These are phyloP conservation scores for Yarrowia phangngaensis DNA, from an alignment of 805 yeast genomes.

Conservation along the genomic window DNA sequence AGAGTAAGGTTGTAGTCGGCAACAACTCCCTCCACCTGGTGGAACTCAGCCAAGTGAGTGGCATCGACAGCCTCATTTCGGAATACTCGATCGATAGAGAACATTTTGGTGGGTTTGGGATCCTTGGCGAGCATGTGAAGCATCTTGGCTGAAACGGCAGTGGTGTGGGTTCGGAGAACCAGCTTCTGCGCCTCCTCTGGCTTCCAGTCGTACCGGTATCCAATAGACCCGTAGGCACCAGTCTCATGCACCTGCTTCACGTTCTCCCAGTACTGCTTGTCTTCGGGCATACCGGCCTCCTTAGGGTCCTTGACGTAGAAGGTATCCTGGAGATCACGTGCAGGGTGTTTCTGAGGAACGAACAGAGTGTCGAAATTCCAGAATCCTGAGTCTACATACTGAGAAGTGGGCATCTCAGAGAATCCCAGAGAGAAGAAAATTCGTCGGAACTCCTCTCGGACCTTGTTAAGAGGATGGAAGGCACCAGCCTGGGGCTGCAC, in stretches of 20 bases:
- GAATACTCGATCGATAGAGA: slow-evolving; percentile 97
- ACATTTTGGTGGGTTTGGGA: slow-evolving; percentile 60
- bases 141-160: slow-evolving; percentile 88
- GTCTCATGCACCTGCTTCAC: slow-evolving; percentile 80
- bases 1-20: slow-evolving; percentile 93
- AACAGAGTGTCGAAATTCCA: slow-evolving; percentile 97
- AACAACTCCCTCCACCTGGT: slow-evolving; percentile 98
- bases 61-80: slow-evolving; percentile 99
- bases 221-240: slow-evolving; percentile 91
- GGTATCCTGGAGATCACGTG: slow-evolving; percentile 98
- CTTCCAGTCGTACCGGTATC: slow-evolving; percentile 98
- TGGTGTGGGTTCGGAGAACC: slow-evolving; percentile 96
- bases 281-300: slow-evolving; percentile 76
- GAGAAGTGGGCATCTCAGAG: slow-evolving; percentile 98
- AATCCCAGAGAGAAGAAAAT: slow-evolving; percentile 97
- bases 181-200: slow-evolving; percentile 83
- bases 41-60: slow-evolving; percentile 98
- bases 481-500: slow-evolving; percentile 83
- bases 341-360: slow-evolving; percentile 99
- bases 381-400: slow-evolving; percentile 96
- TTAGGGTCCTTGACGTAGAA: slow-evolving; percentile 94
- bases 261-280: slow-evolving; percentile 70
- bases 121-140: slow-evolving; percentile 70
- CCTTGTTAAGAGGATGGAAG: slow-evolving; percentile 92
- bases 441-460: slow-evolving; percentile 95